Evolutionary conservation across 2,329 filamentous ascomycete species (phyloP).

Genomic region (Laburnicola sp.): DNA sequence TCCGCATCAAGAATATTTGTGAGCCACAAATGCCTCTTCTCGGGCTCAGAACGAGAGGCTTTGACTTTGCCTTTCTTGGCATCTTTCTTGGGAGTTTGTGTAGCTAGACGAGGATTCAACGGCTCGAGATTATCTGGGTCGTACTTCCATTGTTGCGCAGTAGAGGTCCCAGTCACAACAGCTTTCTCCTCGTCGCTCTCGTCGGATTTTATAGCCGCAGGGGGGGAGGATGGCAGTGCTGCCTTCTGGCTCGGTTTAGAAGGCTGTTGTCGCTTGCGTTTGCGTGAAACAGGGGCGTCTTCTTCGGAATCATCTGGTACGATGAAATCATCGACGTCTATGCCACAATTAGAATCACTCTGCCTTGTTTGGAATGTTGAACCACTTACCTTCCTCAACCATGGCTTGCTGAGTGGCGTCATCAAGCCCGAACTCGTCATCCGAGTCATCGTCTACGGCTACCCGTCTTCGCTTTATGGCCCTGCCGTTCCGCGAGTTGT

Average conservation of each 20-base stretch:
- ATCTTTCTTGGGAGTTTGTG: constrained; percentile 36
- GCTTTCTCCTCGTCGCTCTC: constrained; percentile 56
- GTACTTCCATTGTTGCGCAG: constrained; percentile 80
- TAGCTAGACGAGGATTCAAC: constrained; percentile 51
- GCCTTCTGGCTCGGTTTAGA: constrained; percentile 65
- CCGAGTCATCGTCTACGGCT: constrained; percentile 61
- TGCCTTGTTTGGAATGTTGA: no score
- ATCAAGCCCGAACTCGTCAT: constrained; percentile 68
- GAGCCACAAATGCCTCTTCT: constrained; percentile 87
- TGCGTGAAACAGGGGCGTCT: constrained; percentile 63
- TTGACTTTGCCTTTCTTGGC: constrained; percentile 57
- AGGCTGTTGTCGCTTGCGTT: constrained; percentile 65
- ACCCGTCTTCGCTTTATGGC: constrained; percentile 63
- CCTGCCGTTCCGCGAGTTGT: constrained; percentile 49
- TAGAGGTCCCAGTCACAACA: constrained; percentile 63
- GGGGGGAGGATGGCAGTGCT: constrained; percentile 51
- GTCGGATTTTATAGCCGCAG: constrained; percentile 40
- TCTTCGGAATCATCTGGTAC: constrained; percentile 85
- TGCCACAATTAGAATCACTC: background rate
- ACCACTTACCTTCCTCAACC: constrained; percentile 55
- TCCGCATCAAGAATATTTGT: constrained; percentile 85
- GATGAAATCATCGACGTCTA: constrained; percentile 84
- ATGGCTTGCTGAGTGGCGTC: constrained; percentile 59
- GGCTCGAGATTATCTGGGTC: constrained; percentile 63
- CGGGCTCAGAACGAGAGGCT: constrained; percentile 78